Evolutionary conservation across 768 basidiomycete genomes (phyloP).

Genomic region (Gymnopilus junonius): DNA sequence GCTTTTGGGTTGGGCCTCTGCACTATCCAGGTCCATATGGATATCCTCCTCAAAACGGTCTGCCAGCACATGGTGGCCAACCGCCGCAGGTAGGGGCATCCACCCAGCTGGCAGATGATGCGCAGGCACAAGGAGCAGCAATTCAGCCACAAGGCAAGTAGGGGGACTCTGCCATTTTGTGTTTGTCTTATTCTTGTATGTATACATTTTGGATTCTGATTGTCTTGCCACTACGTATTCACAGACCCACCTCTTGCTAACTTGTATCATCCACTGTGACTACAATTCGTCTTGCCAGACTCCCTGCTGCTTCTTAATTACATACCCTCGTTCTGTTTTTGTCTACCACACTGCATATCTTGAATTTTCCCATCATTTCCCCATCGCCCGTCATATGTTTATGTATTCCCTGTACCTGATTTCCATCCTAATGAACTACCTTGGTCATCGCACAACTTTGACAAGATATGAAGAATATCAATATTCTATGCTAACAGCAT

Average conservation of each 20-base stretch:
- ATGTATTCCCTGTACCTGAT: background rate
- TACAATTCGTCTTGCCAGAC: background rate
- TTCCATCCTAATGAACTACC: too few species aligned
- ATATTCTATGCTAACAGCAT: too few species aligned
- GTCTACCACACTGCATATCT: background rate
- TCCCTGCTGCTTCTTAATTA: background rate
- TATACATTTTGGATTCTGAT: background rate
- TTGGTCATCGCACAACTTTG: background rate
- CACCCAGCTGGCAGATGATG: background rate
- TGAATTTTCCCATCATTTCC: background rate
- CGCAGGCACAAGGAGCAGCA: background rate
- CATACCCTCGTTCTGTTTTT: background rate
- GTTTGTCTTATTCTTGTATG: background rate
- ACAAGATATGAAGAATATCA: background rate
- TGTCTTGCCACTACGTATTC: background rate
- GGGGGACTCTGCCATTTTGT: background rate
- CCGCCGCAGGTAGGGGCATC: background rate
- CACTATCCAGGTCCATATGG: background rate
- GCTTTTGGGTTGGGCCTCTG: background rate
- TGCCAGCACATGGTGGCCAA: background rate
- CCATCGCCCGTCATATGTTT: background rate
- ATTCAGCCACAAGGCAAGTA: background rate
- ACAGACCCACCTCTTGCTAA: background rate
- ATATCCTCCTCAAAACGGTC: background rate
- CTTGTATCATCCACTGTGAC: background rate